Percentiles rank a stretch among this genome's conserved stretches.
These are phyloP conservation scores for Acorus calamus DNA, from an alignment of 106 monocot species.

Conservation along the genomic window DNA sequence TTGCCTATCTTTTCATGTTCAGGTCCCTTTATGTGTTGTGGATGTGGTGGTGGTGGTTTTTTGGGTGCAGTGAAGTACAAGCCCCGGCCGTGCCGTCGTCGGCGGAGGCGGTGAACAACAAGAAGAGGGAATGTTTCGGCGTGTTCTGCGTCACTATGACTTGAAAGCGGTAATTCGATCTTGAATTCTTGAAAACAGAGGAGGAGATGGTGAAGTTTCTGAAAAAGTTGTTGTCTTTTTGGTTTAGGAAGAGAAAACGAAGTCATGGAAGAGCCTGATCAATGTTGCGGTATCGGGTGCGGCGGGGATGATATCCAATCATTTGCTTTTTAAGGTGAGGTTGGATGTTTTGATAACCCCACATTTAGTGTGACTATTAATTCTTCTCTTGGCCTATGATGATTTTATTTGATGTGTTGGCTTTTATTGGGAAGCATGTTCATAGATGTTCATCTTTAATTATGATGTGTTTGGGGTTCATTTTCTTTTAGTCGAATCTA, in stretches of 20 bases:
- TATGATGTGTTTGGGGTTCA: too few relatives aligned
- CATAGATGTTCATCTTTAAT: too few relatives aligned
- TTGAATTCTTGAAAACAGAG: background rate
- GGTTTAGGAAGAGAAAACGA: conserved; percentile 79
- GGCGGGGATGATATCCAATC: conserved; percentile 99
- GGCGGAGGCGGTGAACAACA: conserved; percentile 10
- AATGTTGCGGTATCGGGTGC: conserved; percentile 85
- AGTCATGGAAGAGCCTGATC: conserved; percentile 88
- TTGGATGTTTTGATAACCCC: background rate
- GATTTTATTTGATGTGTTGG: background rate
- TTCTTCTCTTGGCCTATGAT: background rate
- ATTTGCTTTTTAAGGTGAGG: conserved; percentile 88
- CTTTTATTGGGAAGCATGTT: too few relatives aligned
- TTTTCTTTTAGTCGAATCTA: too few relatives aligned
- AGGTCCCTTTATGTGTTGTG: background rate
- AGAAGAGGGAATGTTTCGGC: conserved; percentile 51
- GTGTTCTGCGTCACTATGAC: conserved; percentile 87
- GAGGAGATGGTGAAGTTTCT: background rate
- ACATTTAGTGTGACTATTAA: too few relatives aligned
- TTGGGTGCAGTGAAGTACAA: conserved; percentile 43
- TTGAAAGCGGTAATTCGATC: conserved; percentile 40
- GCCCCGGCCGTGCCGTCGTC: conserved; percentile 21
- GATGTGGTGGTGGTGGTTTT: background rate
- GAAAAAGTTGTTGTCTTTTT: background rate
- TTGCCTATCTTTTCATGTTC: background rate